Base-by-base conservation (phyloP, 2,329 filamentous ascomycete species). In the Cercospora sp. region DNA sequence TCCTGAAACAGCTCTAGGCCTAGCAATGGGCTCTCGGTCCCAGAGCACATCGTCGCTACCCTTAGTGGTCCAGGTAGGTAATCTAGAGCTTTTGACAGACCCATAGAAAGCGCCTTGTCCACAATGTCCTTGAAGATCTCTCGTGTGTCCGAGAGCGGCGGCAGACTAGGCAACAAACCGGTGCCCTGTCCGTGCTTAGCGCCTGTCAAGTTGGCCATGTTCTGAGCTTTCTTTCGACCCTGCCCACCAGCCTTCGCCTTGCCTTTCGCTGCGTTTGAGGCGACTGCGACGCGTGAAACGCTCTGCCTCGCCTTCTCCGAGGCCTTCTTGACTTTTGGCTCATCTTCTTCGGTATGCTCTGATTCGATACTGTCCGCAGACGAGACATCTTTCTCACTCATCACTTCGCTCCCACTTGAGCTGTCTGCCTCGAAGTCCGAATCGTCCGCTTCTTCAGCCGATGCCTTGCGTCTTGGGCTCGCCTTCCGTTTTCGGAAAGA, bases 1-100 rank as follows among this genome's bases (percentile, higher is more conserved):
- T 79, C 78, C 75, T 75, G 60, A 57, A 92, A 79, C 76, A 89
- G 81, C 13, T 87, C 80, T 13, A 93, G 75, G 0, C 89, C 89
- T 1, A 93, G 81, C 1, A 94, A 79, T 0, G 91, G 91, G 4
- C 88, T 87, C 72, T 94, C 91, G 0, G 91, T 94, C 0, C 91
- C 91, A 1, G 91, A 93, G 75, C 91, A 94, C 81, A 93, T 87
- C 0, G 91, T 94, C 0, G 85, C 90, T 28, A 93, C 81, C 8
- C 83, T 79, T 0, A 90, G 72, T 4, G 80, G 74, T 6, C 80
- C 63, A 33, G 59, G 36, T 2, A 68, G 39, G 6, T 39, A n/a
- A 3, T 63, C 13, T 1, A 68, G 3, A 9, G 63, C 55, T 36
- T 65, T 10, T 5, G 45, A 26, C 3, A 68, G 12, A 2, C 63